phyloP scores from a whole-genome alignment of 2,329 filamentous ascomycete genomes.

The Ascochyta fabae region DNA sequence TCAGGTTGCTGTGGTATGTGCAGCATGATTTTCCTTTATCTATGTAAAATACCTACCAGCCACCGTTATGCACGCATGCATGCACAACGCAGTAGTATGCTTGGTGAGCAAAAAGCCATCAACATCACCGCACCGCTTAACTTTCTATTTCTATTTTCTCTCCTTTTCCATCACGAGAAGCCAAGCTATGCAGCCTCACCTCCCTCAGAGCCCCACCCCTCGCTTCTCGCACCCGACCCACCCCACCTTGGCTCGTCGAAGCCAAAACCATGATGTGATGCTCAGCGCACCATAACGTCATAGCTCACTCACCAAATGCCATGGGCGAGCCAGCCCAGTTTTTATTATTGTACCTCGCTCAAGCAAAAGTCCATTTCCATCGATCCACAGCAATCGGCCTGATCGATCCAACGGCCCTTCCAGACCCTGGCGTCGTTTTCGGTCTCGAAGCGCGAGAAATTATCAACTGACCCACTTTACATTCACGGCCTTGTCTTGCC shows the following conservation, averaged over 20 bases:
- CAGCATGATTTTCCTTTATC: too few relatives aligned
- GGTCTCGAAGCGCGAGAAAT: conserved; percentile 13
- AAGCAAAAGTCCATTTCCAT: too few relatives aligned
- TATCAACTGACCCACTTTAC: conserved; percentile 1
- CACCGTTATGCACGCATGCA: too few relatives aligned
- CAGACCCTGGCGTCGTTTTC: conserved; percentile 11
- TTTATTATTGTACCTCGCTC: not conserved
- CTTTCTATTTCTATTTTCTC: too few relatives aligned
- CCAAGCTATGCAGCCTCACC: not conserved
- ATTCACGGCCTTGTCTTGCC: too few relatives aligned
- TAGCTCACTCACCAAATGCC: not conserved
- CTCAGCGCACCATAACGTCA: conserved; percentile 8
- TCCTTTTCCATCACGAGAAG: not conserved
- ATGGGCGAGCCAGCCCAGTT: conserved; percentile 1
- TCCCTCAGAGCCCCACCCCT: not conserved
- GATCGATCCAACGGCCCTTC: conserved; percentile 16
- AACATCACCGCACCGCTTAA: not conserved
- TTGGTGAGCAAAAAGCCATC: not conserved
- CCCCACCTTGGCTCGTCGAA: too few relatives aligned
- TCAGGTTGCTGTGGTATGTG: too few relatives aligned
- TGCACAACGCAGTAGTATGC: not conserved
- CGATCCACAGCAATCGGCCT: conserved; percentile 14
- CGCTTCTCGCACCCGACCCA: not conserved
- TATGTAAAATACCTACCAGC: not conserved
- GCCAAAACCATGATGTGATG: not conserved